A percentile compares a stretch with the other conserved stretches of the same genome.
Evolutionary conservation across 2,329 filamentous ascomycete genomes (phyloP).

Genomic region (Colletotrichum sublineola): DNA sequence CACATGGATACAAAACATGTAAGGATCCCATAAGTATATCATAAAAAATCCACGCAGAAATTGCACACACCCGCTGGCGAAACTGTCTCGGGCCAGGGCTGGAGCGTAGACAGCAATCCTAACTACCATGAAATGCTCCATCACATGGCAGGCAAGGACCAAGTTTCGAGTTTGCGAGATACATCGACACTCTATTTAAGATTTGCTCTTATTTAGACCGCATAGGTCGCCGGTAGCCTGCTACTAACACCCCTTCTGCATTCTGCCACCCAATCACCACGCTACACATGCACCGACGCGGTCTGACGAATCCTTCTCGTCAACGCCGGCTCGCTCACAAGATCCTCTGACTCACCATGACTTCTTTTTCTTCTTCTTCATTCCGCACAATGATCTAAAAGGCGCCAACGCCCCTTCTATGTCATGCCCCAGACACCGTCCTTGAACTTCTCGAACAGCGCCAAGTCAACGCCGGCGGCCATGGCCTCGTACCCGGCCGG

Average conservation of each 20-base stretch:
- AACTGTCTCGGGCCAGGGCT: too few relatives aligned
- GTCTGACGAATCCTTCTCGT: conserved; percentile 6
- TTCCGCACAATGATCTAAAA: neutral
- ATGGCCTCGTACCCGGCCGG: conserved; percentile 67
- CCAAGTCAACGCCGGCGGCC: conserved; percentile 66
- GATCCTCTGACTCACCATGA: neutral
- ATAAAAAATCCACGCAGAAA: too few relatives aligned
- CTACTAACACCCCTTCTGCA: neutral
- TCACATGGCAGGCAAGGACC: neutral
- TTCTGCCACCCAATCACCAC: conserved; percentile 8
- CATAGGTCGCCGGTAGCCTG: neutral
- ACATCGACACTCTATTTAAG: neutral
- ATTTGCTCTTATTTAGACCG: neutral
- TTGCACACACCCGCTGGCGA: too few relatives aligned
- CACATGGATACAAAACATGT: too few relatives aligned
- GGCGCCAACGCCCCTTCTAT: neutral
- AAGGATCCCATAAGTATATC: too few relatives aligned
- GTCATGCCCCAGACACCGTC: conserved; percentile 28
- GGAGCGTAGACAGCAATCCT: too few relatives aligned
- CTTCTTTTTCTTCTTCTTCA: neutral
- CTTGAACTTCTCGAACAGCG: conserved; percentile 58
- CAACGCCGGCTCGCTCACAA: neutral
- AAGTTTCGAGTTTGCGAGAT: neutral
- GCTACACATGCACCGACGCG: neutral
- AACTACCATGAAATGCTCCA: too few relatives aligned